Base-by-base conservation (phyloP, 2,329 filamentous ascomycete species). In the Botrytis tulipae region DNA sequence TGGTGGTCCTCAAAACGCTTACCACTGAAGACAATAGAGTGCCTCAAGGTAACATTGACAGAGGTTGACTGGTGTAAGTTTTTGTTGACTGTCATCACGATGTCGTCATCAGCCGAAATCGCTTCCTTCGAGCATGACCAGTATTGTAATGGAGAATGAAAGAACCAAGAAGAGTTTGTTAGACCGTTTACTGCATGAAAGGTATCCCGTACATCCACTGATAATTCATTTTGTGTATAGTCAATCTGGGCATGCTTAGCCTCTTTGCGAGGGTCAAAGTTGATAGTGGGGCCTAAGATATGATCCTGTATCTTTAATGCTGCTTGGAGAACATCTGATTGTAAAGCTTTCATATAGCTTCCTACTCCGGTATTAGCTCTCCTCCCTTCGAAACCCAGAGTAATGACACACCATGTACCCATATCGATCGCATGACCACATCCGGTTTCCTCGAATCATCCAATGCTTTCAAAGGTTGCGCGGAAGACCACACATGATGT, bases 21-120 rank as follows among this genome's bases (percentile, higher is more conserved):
- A n/a, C 93, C 93, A 73, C 92, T 93, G 77, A 95, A 94, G 29
- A 95, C 92, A 70, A 93, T 93, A 3, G 92, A 93, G 78, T 93
- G 92, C 16, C 92, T 88, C 42, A 95, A 83, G 0, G 92, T 93
- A 61, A 94, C 85, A 79, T 94, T 93, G 78, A 93, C 88, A 1
- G 88, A 88, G 0, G 92, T 92, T 1, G 87, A 87, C 74, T 87
- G 87, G 0, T 84, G 86, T 72, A 89, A 89, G 75, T 84, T 87
- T 71, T 87, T 83, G 77, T 95, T 94, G 78, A 95, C 90, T 0
- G 93, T 95, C 1, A 82, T 81, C 4, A 94, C 80, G 20, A 94
- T 86, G 79, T 94, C 86, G 0, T 81, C 71, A 78, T 95, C 93
- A 25, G 82, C 80, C 40, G 87, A 80, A 68, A 95, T 87, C 10